Conservation (phyloP, 108 stramenopile genomes). For the Stephanodiscus triporus region DNA sequence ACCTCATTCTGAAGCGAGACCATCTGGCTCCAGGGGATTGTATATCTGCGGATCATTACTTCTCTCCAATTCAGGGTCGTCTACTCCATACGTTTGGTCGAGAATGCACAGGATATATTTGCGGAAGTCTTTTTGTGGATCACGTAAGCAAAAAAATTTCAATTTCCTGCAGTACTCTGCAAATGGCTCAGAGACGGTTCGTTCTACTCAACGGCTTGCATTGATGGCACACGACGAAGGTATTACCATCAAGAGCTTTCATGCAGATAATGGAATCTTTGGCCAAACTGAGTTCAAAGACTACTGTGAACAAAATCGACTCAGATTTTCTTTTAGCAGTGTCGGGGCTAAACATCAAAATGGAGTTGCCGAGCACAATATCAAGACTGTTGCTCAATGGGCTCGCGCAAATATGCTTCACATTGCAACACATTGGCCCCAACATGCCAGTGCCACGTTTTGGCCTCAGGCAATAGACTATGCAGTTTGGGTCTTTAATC, state of each 20-base stretch:
- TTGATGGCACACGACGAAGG: background rate
- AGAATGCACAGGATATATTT: background rate
- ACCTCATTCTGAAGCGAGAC: background rate
- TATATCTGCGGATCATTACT: constrained; percentile 52
- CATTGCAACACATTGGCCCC: constrained; percentile 40
- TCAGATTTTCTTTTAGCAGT: constrained; percentile 29
- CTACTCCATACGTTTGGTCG: constrained; percentile 28
- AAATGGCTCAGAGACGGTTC: constrained; percentile 9
- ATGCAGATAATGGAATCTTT: constrained; percentile 18
- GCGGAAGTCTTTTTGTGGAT: constrained; percentile 57
- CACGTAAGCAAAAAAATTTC: constrained; percentile 22
- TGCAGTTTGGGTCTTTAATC: constrained; percentile 43
- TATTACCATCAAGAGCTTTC: background rate
- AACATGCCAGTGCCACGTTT: constrained; percentile 12
- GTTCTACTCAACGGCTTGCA: background rate
- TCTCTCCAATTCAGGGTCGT: too few species aligned
- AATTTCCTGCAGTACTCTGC: constrained; percentile 27
- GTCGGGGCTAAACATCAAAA: constrained; percentile 70
- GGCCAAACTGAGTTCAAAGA: background rate
- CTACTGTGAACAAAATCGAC: background rate
- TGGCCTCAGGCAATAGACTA: constrained; percentile 61
- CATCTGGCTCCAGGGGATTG: constrained; percentile 23
- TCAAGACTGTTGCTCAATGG: constrained; percentile 34
- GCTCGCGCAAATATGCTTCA: constrained; percentile 59
- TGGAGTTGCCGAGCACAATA: constrained; percentile 49